A percentile compares a stretch with the other conserved stretches of the same genome.
Conservation (phyloP, 768 basidiomycete species). For the Xerocomus brunneocitrinus region DNA sequence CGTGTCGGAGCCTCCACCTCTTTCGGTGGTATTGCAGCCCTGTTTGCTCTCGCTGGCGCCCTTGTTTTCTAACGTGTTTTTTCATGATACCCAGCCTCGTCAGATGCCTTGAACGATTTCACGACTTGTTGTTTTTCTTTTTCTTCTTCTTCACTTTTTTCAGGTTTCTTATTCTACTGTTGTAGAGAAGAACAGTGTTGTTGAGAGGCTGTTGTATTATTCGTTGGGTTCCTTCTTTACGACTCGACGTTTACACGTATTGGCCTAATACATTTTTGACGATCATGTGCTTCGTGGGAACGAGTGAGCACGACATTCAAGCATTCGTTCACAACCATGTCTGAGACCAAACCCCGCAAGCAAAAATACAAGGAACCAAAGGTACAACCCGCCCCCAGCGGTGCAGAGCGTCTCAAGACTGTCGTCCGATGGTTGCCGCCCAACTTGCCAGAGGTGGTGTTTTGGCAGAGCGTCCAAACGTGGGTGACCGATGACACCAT, state of each 20-base stretch:
- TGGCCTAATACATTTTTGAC: neutral
- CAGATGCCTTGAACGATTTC: slow-evolving; percentile 8
- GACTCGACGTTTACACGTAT: neutral
- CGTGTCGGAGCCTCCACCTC: slow-evolving; percentile 20
- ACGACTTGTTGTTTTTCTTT: neutral
- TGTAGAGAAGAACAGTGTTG: slow-evolving; percentile 4
- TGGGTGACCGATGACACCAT: slow-evolving; percentile 80
- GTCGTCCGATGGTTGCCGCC: slow-evolving; percentile 86
- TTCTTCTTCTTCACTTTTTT: neutral
- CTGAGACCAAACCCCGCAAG: slow-evolving; percentile 20
- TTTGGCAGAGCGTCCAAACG: slow-evolving; percentile 84
- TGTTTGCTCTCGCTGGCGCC: slow-evolving; percentile 21
- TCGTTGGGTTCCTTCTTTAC: neutral
- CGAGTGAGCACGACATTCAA: neutral
- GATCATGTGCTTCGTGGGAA: neutral
- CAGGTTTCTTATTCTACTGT: neutral
- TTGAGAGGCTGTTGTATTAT: slow-evolving; percentile 21
- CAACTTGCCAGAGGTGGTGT: slow-evolving; percentile 85
- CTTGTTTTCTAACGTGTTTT: slow-evolving; percentile 14
- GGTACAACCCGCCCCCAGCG: slow-evolving; percentile 24
- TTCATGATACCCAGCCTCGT: slow-evolving; percentile 3
- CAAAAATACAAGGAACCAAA: slow-evolving; percentile 32
- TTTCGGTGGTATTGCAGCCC: slow-evolving; percentile 15
- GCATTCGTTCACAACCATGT: neutral
- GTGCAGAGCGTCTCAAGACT: slow-evolving; percentile 71